Evolutionary conservation across 768 basidiomycete genomes (phyloP), one percentile per base, ranked within the genome.

Genomic region (Pleurotus tuoliensis): DNA sequence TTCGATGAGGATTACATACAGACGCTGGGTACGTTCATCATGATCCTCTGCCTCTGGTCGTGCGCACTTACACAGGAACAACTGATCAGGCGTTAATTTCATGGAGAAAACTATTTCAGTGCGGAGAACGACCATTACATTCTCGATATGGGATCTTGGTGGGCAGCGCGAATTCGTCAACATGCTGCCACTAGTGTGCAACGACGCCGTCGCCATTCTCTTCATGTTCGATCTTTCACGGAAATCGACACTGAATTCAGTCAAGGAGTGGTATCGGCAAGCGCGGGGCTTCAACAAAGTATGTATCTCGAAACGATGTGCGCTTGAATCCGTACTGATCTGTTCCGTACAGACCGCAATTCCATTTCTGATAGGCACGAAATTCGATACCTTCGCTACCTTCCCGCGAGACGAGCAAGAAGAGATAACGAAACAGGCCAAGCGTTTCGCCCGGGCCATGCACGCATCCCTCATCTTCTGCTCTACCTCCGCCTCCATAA

Each of bases 91-190:
- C 78, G 94, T 98, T 77, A 98, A 98, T 74, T 98, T 98, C 73
- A 98, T 98, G 97, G 96, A 99, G 79, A 99, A 99, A 81, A 97
- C 96, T 13, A 98, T 99, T 66, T 90, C 92, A 56, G 96, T 99
- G 63, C 87, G 97, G 63, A 88, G 95, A 71, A 98, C 97, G 57
- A 97, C 96, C 56, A 98, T 99, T 72, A 98, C 96, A 2, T 98
- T 99, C 77, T 98, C 95, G 61, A 97, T 98, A 73, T 99, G 97
- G 95, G 94, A 97, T 79, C 77, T 97, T 56, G 94, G 94, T 62
- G 94, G 93, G 47, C 96, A 99, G 71, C 82, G 96, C 53, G 97
- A 99, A 73, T 99, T 99, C 72, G 97, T 99, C 63, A 96, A 96
- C 74, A 98, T 98, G 95, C 77, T 98, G 37, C 96, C 96, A 15